These are phyloP conservation scores for Venustampulla echinocandica DNA, from an alignment of 495 filamentous ascomycete species.

Conservation along the genomic window DNA sequence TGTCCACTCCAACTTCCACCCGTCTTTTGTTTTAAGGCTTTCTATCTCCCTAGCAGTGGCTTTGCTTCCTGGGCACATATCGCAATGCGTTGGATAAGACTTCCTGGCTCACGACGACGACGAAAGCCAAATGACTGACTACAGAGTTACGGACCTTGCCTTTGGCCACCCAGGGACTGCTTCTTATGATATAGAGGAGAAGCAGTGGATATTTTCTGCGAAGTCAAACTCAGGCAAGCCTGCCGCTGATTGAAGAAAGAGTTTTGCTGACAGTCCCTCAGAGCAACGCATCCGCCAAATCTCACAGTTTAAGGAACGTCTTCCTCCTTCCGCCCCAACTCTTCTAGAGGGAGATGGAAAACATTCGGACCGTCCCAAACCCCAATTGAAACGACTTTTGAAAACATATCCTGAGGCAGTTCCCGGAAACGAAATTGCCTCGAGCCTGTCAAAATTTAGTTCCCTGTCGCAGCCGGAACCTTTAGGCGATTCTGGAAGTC, in stretches of 20 bases:
- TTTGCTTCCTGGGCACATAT: too few relatives aligned
- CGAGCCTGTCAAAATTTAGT: neutral
- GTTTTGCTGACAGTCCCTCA: constrained; percentile 2
- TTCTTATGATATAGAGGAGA: constrained; percentile 42
- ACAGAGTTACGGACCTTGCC: constrained; percentile 41
- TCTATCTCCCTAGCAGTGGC: too few relatives aligned
- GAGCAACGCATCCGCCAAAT: constrained; percentile 16
- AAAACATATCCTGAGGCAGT: constrained; percentile 14
- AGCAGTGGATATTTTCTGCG: constrained; percentile 47
- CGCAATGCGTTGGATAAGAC: constrained; percentile 32
- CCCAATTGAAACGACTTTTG: constrained; percentile 16
- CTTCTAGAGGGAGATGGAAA: neutral
- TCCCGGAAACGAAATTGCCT: constrained; percentile 10
- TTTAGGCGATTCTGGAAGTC: constrained; percentile 1
- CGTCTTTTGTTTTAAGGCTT: too few relatives aligned
- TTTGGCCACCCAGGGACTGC: constrained; percentile 60
- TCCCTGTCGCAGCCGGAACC: neutral
- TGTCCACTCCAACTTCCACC: too few relatives aligned
- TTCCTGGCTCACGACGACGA: constrained; percentile 17
- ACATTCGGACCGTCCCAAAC: neutral
- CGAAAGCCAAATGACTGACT: constrained; percentile 53
- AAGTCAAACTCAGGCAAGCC: constrained; percentile 4
- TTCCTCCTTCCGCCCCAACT: constrained; percentile 11
- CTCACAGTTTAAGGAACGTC: constrained; percentile 10
- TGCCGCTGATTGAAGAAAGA: constrained; percentile 1